Evolutionary conservation across 441 rosid genomes (phyloP), one percentile per base, ranked within the genome.

Genomic region (Pelargonium myrrhifolium): DNA sequence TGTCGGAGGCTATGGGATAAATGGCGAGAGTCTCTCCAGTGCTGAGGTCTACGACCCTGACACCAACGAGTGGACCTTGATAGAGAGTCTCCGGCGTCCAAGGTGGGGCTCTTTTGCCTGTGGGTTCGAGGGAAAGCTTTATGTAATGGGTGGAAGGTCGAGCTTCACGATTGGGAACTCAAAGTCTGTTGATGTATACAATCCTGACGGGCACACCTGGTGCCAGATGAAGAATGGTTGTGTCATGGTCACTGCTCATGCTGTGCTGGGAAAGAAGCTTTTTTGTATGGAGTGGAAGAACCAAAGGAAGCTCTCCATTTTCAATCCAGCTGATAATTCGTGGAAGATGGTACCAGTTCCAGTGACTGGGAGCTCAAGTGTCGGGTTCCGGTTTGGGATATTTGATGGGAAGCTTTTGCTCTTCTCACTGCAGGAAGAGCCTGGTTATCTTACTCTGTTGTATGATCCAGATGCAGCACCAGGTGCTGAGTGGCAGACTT

Each of bases 111-210:
- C 96, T 65, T 92, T 95, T 24, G 99, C 93, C 9, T 90, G 93
- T 28, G 65, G 92, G 43, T 82, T 95, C 14, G 84, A 83, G 1
- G 96, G 97, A 45, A 92, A 87, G 77, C 92, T 95, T n/a, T 95
- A 95, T 21, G 90, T 95, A 35, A 87, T 95, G 88, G 99, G 99
- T 58, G 99, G 99, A 35, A 89, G 99, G 72, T 95, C 99, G 8
- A 89, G 84, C 80, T 95, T 92, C 85, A 87, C 95, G 3, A 95
- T 95, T 64, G 98, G 99, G 51, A 85, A 95, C 79, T 95, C 98
- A 1, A 87, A 77, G 81, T 79, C 81, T 21, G 80, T 95, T 14
- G 95, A 92, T 72, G 90, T 95, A 6, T 95, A 90, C 82, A 74
- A 84, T 69, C 92, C 98, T 2, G 89, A 81, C 70, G 74, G 68